Percentiles rank a stretch among this genome's conserved stretches.
Evolutionary conservation across 164 flowering plant species (phyloP).

Genomic region (Akebia trifoliata): DNA sequence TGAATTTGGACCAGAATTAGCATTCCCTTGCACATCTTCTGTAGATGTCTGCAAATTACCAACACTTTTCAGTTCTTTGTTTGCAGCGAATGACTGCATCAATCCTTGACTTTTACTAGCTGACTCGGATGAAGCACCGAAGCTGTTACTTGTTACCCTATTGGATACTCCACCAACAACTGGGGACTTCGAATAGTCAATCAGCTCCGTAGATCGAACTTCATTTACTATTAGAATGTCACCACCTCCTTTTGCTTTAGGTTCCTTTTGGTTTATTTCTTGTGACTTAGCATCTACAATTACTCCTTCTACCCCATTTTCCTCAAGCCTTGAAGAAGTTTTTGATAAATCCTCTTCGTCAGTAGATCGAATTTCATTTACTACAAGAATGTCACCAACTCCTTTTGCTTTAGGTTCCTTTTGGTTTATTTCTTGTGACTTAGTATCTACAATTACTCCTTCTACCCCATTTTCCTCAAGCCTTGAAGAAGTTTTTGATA

Average conservation of each 20-base stretch:
- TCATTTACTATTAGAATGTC: conserved; percentile 13
- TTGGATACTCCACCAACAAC: conserved; percentile 5
- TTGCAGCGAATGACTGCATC: conserved; percentile 7
- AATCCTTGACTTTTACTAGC: conserved; percentile 5
- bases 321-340: conserved; percentile 17
- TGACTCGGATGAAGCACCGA: conserved; percentile 1
- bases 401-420: conserved; percentile 11
- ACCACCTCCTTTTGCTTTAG: conserved; percentile 2
- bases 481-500: conserved; percentile 15
- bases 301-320: conserved; percentile 12
- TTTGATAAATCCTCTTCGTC: conserved; percentile 18
- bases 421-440: conserved; percentile 11
- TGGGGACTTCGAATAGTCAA: conserved; percentile 11
- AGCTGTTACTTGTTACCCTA: conserved; percentile 1
- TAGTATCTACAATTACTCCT: conserved; percentile 10
- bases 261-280: conserved; percentile 16
- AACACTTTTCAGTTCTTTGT: conserved; percentile 11
- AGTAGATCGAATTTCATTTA: conserved; percentile 12
- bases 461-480: conserved; percentile 15
- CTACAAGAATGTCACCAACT: conserved; percentile 8
- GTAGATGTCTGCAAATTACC: conserved; percentile 13
- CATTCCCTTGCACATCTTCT: conserved; percentile 17
- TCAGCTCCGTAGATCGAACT: conserved; percentile 11
- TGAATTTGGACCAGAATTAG: conserved; percentile 8
- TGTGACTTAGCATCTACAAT: conserved; percentile 12